A percentile compares a stretch with the other conserved stretches of the same genome.
Conservation (phyloP, 2,329 filamentous ascomycete species). For the Calonectria hawksworthii region DNA sequence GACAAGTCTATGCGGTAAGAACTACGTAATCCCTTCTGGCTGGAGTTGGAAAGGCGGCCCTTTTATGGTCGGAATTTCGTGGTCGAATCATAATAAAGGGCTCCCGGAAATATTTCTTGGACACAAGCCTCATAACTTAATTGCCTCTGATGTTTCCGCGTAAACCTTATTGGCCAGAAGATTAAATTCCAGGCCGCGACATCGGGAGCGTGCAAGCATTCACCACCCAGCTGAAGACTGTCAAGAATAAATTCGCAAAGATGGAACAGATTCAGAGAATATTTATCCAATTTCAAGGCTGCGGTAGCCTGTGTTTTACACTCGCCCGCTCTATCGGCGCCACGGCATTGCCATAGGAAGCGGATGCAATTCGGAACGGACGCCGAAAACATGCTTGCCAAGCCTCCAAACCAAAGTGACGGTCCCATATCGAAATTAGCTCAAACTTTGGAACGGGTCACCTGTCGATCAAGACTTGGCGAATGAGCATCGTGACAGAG, state of each 20-base stretch:
- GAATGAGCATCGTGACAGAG: too few species aligned
- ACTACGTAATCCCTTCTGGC: neutral
- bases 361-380: too few species aligned
- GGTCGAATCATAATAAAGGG: neutral
- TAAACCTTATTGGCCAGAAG: neutral
- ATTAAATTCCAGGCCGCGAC: too few species aligned
- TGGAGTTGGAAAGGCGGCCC: neutral
- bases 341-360: neutral
- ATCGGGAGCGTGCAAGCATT: too few species aligned
- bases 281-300: neutral
- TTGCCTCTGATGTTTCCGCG: neutral
- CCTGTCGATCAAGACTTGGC: neutral
- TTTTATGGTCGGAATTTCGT: neutral
- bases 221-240: too few species aligned
- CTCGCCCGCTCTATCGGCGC: too few species aligned
- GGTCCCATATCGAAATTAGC: neutral
- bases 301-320: too few species aligned
- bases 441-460: neutral
- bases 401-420: neutral
- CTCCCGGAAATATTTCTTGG: neutral
- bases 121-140: neutral
- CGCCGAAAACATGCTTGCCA: neutral
- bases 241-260: too few species aligned
- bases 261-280: too few species aligned
- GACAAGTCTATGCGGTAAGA: neutral